Evolutionary conservation across 2,329 filamentous ascomycete genomes (phyloP), one percentile per base, ranked within the genome.

Genomic region (Beauveria bassiana): DNA sequence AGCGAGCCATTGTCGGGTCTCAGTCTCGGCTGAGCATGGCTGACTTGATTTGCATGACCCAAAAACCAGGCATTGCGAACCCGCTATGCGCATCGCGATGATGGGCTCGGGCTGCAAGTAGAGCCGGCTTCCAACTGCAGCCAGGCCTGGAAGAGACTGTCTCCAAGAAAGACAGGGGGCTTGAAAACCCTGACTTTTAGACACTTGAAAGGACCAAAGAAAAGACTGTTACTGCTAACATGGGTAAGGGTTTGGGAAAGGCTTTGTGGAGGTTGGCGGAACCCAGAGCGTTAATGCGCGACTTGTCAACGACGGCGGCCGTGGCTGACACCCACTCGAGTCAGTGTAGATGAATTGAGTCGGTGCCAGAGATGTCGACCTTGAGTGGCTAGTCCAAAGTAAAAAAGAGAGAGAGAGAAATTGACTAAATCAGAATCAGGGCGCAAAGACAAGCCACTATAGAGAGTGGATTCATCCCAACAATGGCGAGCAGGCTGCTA

Each of bases 301-400:
- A 50, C 28, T 55, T 61, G 31, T 61, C 40, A 24, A 51, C 24
- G 28, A 55, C 34, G 38, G 34, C n/a, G 24, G 14, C 16, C 24
- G 46, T 54, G 59, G 51, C 43, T 42, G 45, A 55, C 49, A 61
- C 31, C 59, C 59, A 55, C 59, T 55, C 34, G 59, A 61, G 59
- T 61, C 59, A 61, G 51, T 53, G 22, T 55, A 55, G 20, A 24
- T 22, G 58, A 42, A 18, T 42, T 45, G 28, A 16, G 24, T 60
- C 42, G 40, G 40, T 28, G 28, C 47, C 58, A 28, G 42, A 26
- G 40, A 18, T 16, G 20, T 10, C 24, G 22, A 20, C 24, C 16
- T 28, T 26, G 6, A 40, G 5, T 20, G 42, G n/a, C 55, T 57
- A 12, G 18, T 7, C 7, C 16, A 20, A 31, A 16, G 9, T 16